Conservation (phyloP, 768 basidiomycete species). For the Suillus weaverae region DNA sequence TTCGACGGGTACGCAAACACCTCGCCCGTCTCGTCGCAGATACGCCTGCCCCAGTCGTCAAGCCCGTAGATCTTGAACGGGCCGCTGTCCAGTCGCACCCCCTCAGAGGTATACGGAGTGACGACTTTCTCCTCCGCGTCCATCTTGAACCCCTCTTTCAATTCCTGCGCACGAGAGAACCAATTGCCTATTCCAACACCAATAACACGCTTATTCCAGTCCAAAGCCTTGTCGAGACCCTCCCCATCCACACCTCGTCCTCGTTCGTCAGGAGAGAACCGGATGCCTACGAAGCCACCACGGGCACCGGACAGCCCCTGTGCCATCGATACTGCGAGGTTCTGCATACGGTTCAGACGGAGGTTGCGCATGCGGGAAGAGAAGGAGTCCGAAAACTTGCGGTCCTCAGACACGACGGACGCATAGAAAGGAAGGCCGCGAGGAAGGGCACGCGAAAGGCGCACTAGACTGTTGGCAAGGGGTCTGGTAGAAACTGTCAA, state of each 20-base stretch:
- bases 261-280: constrained; percentile 28
- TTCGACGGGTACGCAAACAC: constrained; percentile 29
- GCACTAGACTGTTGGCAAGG: constrained; percentile 34
- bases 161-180: constrained; percentile 27
- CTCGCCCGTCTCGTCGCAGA: constrained; percentile 20
- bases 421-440: constrained; percentile 40
- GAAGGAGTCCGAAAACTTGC: constrained; percentile 33
- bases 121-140: constrained; percentile 18
- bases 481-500: constrained; percentile 44
- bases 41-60: constrained; percentile 24
- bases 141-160: constrained; percentile 16
- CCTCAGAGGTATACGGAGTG: constrained; percentile 8
- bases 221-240: constrained; percentile 33
- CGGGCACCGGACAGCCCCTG: constrained; percentile 33
- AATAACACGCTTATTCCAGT: constrained; percentile 31
- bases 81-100: background rate
- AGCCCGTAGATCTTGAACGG: constrained; percentile 27
- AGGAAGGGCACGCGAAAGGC: constrained; percentile 31
- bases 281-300: constrained; percentile 40
- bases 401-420: constrained; percentile 31
- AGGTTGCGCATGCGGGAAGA: constrained; percentile 34
- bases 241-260: constrained; percentile 41
- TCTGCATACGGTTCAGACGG: constrained; percentile 35
- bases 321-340: constrained; percentile 30
- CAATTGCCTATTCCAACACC: constrained; percentile 38